phyloP scores from a whole-genome alignment of 345 rosid genomes.

The Eucalyptus brandiana region DNA sequence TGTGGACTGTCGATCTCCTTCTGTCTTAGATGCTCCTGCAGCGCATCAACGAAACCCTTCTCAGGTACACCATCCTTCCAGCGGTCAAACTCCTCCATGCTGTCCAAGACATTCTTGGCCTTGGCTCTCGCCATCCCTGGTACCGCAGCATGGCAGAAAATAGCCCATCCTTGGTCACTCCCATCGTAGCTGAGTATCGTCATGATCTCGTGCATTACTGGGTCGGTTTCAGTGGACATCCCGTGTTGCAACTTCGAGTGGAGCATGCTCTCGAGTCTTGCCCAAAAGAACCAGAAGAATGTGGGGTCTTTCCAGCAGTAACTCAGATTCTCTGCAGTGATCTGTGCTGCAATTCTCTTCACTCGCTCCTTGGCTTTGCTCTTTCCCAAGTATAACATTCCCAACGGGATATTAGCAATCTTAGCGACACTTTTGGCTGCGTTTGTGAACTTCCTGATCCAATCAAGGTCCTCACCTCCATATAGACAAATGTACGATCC shows the following conservation, averaged over 20 bases:
- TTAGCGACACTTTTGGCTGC: not conserved
- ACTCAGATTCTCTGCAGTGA: constrained; percentile 2
- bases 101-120: not conserved
- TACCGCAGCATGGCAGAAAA: not conserved
- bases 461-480: constrained; percentile 19
- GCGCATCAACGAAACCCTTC: not conserved
- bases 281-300: constrained; percentile 19
- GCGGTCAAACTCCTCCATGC: not conserved
- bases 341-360: not conserved
- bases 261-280: constrained; percentile 22
- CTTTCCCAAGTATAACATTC: constrained; percentile 20
- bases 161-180: constrained; percentile 21
- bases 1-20: not conserved
- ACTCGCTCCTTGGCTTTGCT: constrained; percentile 5
- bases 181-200: constrained; percentile 17
- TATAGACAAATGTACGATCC: constrained; percentile 10
- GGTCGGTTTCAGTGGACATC: not conserved
- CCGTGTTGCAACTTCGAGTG: constrained; percentile 11
- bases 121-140: constrained; percentile 4
- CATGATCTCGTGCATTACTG: constrained; percentile 13
- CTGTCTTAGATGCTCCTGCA: not conserved
- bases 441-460: constrained; percentile 16
- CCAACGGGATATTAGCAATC: not conserved
- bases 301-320: not conserved
- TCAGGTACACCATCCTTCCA: not conserved